Evolutionary conservation across 495 filamentous ascomycete genomes (phyloP).

Genomic region (Penicillium dipodomyicola): DNA sequence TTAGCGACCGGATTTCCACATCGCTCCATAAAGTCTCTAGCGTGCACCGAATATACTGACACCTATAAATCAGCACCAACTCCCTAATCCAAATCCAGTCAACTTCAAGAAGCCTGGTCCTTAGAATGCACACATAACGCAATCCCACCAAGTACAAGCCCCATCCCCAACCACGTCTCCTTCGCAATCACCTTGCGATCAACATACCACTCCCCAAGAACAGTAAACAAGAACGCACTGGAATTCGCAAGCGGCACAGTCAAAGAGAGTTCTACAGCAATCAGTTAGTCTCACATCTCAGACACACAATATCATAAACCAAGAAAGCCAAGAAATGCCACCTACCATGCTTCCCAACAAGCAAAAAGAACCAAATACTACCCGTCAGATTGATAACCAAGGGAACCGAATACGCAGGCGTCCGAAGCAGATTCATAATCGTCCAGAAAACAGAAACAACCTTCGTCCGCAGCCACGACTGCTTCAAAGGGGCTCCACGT

Average conservation of each 20-base stretch:
- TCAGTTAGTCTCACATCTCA: not conserved
- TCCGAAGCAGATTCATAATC: conserved; percentile 72
- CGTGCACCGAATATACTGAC: not conserved
- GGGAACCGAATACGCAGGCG: conserved; percentile 80
- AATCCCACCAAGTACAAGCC: conserved; percentile 76
- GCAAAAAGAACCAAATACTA: conserved; percentile 94
- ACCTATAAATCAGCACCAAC: not conserved
- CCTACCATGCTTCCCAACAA: conserved; percentile 89
- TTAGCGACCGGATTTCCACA: not conserved
- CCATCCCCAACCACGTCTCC: conserved; percentile 90
- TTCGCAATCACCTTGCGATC: conserved; percentile 83
- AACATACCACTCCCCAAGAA: conserved; percentile 92
- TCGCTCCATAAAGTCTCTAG: not conserved
- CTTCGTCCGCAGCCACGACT: conserved; percentile 53
- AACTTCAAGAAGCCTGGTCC: conserved; percentile 26
- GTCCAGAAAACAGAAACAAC: conserved; percentile 62
- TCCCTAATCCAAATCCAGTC: not conserved
- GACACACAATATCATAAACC: not conserved
- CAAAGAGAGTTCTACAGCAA: conserved; percentile 71
- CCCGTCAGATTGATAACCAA: conserved; percentile 88
- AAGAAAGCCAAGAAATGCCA: conserved; percentile 28
- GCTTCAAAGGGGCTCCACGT: conserved; percentile 10
- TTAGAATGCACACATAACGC: conserved; percentile 76
- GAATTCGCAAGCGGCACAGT: conserved; percentile 96
- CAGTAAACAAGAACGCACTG: conserved; percentile 90